These are phyloP conservation scores for Achlya hypogyna DNA, from an alignment of 352 stramenopile genomes.

Conservation along the genomic window DNA sequence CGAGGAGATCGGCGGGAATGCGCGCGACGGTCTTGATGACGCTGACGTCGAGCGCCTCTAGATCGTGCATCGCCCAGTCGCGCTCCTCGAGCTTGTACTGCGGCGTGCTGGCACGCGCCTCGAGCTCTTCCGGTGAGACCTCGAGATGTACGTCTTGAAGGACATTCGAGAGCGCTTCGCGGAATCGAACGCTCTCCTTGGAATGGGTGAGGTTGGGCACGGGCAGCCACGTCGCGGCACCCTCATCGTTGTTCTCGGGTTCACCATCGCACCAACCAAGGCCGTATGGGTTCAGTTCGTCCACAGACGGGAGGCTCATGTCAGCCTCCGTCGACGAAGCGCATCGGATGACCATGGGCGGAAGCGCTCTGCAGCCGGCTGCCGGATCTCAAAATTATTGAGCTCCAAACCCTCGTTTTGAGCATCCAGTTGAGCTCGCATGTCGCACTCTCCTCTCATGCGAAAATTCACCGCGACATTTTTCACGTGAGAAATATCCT, in stretches of 20 bases:
- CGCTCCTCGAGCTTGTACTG: constrained; percentile 9
- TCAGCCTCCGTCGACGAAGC: background rate
- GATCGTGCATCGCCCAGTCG: constrained; percentile 9
- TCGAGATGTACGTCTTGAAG: constrained; percentile 7
- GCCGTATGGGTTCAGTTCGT: constrained; percentile 60
- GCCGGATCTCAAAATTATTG: too few relatives aligned
- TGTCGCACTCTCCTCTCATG: too few relatives aligned
- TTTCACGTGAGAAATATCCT: too few relatives aligned
- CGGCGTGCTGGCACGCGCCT: background rate
- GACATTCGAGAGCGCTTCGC: background rate
- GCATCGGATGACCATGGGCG: background rate
- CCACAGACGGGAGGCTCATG: constrained; percentile 48
- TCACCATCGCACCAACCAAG: constrained; percentile 8
- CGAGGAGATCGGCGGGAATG: constrained; percentile 61
- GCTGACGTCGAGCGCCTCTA: constrained; percentile 1
- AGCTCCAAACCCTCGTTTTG: background rate
- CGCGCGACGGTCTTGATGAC: constrained; percentile 71
- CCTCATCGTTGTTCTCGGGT: background rate
- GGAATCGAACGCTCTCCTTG: constrained; percentile 14
- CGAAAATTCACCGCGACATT: too few relatives aligned
- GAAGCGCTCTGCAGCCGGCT: too few relatives aligned
- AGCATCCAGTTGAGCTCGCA: background rate
- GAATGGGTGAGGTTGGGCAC: constrained; percentile 8
- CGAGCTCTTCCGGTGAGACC: constrained; percentile 1
- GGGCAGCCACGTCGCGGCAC: constrained; percentile 4